Evolutionary conservation across 768 basidiomycete genomes (phyloP), one percentile per base, ranked within the genome.

Genomic region (Leccinum obscurum): DNA sequence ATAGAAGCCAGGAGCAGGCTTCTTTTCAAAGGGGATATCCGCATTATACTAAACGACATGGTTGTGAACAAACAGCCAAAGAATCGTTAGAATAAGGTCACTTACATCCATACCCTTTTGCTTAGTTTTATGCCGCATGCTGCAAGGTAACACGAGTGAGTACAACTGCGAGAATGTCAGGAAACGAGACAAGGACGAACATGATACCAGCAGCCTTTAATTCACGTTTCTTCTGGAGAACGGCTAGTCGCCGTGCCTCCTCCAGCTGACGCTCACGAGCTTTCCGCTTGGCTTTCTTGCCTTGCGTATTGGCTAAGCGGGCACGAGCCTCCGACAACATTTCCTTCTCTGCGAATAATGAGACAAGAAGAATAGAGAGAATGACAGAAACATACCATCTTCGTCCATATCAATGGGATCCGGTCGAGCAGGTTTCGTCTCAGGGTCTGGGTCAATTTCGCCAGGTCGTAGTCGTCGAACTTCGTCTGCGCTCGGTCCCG

Each of bases 321-420:
- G 97, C 97, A 66, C 97, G 89, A 30, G 97, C 97, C 75, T 99
- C 97, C 1, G 97, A 98, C 68, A 99, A 78, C 97, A 99, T 98
- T 75, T 98, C 97, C 87, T 98, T 98, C 77, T 98, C 95, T 94
- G 67, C 28, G 64, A 52, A 20, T 7, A 24, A 52, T 63, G 44
- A 67, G 30, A 51, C 30, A 58, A 4, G 13, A 10, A 46, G 1
- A 28, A 26, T 14, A 39, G 20, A 24, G 13, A 3, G n/a, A 17
- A 24, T 6, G 24, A 24, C 9, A n/a, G 11, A 15, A 1, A 77
- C 84, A 59, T 64, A 90, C 93, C 95, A 71, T 98, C 97, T 77
- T 99, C 97, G 72, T 99, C 97, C 97, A 99, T 99, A 77, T 99
- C 97, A 66, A 98, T 98, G 6, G 97, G 97, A 78, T 99, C 97